Evolutionary conservation across 2,329 filamentous ascomycete genomes (phyloP).

Genomic region (Epichloe sibirici): DNA sequence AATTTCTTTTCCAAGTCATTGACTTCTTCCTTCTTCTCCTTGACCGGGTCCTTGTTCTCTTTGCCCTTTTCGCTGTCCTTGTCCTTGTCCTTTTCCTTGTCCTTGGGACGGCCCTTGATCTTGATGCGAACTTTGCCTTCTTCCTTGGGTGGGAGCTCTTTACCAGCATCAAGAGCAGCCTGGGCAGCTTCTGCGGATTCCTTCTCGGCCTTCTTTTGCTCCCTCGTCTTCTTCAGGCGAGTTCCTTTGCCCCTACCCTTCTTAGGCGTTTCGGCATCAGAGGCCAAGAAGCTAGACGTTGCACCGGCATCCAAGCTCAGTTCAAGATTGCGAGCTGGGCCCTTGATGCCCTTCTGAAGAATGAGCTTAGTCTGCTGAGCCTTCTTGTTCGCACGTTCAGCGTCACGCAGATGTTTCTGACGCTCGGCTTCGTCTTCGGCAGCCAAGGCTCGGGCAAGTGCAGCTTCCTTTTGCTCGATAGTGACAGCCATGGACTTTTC

Average conservation of each 20-base stretch:
- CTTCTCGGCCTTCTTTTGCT: slow-evolving; percentile 72
- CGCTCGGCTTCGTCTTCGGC: slow-evolving; percentile 75
- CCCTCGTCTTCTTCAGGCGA: slow-evolving; percentile 82
- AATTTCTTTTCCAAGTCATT: slow-evolving; percentile 52
- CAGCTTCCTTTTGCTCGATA: slow-evolving; percentile 78
- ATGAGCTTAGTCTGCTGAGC: slow-evolving; percentile 81
- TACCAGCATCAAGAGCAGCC: slow-evolving; percentile 66
- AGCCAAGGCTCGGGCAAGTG: slow-evolving; percentile 63
- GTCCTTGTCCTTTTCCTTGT: slow-evolving; percentile 29
- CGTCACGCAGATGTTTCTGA: slow-evolving; percentile 69
- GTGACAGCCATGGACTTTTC: slow-evolving; percentile 94
- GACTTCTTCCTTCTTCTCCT: slow-evolving; percentile 39
- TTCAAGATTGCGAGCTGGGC: slow-evolving; percentile 55
- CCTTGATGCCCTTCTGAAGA: slow-evolving; percentile 77
- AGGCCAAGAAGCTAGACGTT: slow-evolving; percentile 71
- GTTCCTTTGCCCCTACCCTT: slow-evolving; percentile 47
- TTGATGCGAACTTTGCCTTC: slow-evolving; percentile 52
- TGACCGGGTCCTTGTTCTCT: slow-evolving; percentile 31
- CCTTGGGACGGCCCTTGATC: slow-evolving; percentile 40
- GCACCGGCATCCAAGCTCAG: slow-evolving; percentile 75
- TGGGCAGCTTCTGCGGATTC: slow-evolving; percentile 79
- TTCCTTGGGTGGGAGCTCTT: slow-evolving; percentile 51
- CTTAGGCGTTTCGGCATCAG: slow-evolving; percentile 41
- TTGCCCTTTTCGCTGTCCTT: slow-evolving; percentile 31
- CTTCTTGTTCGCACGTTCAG: slow-evolving; percentile 85